These are phyloP conservation scores for Marasmius oreades DNA, from an alignment of 1,284 basidiomycete genomes.

Conservation along the genomic window DNA sequence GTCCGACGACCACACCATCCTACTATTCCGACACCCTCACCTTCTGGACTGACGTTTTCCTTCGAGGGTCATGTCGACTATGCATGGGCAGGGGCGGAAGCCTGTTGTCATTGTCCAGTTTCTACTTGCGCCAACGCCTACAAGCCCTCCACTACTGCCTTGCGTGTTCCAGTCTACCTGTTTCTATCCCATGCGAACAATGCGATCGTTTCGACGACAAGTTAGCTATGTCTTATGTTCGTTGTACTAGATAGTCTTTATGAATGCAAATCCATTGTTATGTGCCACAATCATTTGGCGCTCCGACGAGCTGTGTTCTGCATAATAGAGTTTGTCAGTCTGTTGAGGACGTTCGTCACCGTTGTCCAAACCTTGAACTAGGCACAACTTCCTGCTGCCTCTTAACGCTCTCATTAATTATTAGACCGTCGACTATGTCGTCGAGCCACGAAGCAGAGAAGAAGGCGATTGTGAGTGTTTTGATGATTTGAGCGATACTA, in stretches of 20 bases:
- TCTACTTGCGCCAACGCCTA: too few relatives aligned
- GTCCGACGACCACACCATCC: too few relatives aligned
- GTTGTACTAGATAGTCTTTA: slow-evolving; percentile 27
- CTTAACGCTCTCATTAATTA: neutral
- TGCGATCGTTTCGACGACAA: neutral
- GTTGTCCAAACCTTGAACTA: neutral
- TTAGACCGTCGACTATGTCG: slow-evolving; percentile 24
- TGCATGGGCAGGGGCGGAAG: too few relatives aligned
- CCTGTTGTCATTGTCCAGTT: too few relatives aligned
- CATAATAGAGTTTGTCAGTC: neutral
- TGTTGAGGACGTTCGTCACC: slow-evolving; percentile 3
- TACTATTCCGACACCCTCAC: too few relatives aligned
- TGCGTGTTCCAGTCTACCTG: too few relatives aligned
- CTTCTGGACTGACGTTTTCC: too few relatives aligned
- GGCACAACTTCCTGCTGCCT: neutral
- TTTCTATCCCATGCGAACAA: too few relatives aligned
- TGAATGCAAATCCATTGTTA: slow-evolving; percentile 8
- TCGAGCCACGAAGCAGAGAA: slow-evolving; percentile 23
- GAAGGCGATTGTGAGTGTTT: slow-evolving; percentile 11
- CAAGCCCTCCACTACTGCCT: too few relatives aligned
- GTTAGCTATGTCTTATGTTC: neutral
- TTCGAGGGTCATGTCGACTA: too few relatives aligned
- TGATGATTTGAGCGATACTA: neutral
- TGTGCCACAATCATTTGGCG: slow-evolving; percentile 14
- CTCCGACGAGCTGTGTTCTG: neutral